These are phyloP conservation scores for Ambrosiella xylebori DNA, from an alignment of 2,329 filamentous ascomycete species.

Conservation along the genomic window DNA sequence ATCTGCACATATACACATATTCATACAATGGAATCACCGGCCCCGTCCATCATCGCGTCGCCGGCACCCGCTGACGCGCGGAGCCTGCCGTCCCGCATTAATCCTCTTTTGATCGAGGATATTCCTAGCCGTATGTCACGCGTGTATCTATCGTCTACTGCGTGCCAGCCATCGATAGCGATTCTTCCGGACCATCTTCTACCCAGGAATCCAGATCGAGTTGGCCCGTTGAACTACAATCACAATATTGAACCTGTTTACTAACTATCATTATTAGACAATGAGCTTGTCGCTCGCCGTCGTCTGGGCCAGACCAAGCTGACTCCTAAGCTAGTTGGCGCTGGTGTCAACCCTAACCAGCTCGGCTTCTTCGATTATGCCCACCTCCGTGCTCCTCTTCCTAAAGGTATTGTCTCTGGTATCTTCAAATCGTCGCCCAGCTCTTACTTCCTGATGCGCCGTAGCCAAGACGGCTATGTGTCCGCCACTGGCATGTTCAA, in stretches of 20 bases:
- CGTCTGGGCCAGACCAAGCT: constrained; percentile 87
- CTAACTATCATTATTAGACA: constrained; percentile 29
- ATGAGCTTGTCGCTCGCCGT: constrained; percentile 63
- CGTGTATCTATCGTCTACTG: not conserved
- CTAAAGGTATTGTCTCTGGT: constrained; percentile 78
- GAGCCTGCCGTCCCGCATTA: constrained; percentile 38
- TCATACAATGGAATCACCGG: constrained; percentile 11
- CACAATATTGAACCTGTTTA: not conserved
- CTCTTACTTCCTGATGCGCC: constrained; percentile 93
- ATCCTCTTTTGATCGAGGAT: constrained; percentile 44
- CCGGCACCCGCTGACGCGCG: constrained; percentile 19
- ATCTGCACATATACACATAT: not conserved
- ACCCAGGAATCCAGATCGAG: not conserved
- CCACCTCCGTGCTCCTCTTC: constrained; percentile 79
- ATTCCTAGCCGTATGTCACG: constrained; percentile 26
- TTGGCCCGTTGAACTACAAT: no score
- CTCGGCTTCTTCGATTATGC: constrained; percentile 88
- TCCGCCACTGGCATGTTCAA: constrained; percentile 89
- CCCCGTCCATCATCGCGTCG: constrained; percentile 9
- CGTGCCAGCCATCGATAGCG: not conserved
- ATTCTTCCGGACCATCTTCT: not conserved
- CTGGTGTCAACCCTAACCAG: constrained; percentile 56
- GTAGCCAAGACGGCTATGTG: constrained; percentile 68
- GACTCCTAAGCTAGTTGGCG: constrained; percentile 59
- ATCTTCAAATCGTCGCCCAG: constrained; percentile 82